Percentiles rank a stretch among this genome's conserved stretches.
Evolutionary conservation across 2,329 filamentous ascomycete species (phyloP).

Genomic region (Botryotinia globosa): DNA sequence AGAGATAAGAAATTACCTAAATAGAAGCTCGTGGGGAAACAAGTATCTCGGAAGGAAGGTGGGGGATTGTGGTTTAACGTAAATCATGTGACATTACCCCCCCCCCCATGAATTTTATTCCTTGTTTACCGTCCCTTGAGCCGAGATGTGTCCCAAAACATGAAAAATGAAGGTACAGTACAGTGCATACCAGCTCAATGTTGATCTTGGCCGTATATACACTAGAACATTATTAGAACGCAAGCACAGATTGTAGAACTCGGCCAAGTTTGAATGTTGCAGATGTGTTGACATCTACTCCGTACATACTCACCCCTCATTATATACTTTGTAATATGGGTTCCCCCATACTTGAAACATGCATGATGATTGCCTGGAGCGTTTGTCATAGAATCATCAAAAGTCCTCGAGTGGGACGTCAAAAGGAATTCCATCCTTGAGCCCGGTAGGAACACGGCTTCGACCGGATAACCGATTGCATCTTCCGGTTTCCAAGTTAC

Average conservation of each 20-base stretch:
- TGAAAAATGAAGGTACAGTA: conserved; percentile 13
- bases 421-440: conserved; percentile 2
- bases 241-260: not conserved
- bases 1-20: conserved; percentile 8
- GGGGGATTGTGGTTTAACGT: not conserved
- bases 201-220: not conserved
- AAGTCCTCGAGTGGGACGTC: not conserved
- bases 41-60: not conserved
- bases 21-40: not conserved
- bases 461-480: conserved; percentile 2
- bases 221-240: not conserved
- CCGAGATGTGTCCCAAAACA: not conserved
- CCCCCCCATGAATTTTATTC: not conserved
- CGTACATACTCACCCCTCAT: not conserved
- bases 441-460: not conserved
- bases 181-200: not conserved
- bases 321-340: not conserved
- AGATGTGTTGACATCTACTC: not conserved
- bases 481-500: conserved; percentile 9
- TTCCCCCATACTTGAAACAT: conserved; percentile 6
- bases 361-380: not conserved
- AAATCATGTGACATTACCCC: not conserved
- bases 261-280: not conserved
- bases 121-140: conserved; percentile 5
- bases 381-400: conserved; percentile 18